These are phyloP conservation scores for Ganoderma resinaceum DNA, from an alignment of 1,284 basidiomycete species.

Conservation along the genomic window DNA sequence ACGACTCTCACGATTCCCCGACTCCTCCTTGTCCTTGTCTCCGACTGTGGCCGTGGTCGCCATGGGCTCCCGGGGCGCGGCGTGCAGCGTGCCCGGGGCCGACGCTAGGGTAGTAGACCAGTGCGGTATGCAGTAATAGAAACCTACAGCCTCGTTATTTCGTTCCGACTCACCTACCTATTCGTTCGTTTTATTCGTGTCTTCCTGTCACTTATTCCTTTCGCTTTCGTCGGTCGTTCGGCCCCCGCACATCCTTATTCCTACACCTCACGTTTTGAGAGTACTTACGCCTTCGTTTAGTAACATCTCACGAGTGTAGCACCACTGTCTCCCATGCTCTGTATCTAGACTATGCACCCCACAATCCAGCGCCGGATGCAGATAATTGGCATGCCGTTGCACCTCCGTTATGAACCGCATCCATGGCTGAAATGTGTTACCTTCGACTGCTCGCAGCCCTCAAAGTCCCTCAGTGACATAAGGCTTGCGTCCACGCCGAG, in stretches of 20 bases:
- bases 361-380: slow-evolving; percentile 2
- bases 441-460: neutral
- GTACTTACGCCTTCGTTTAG: slow-evolving; percentile 21
- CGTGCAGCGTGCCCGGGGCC: slow-evolving; percentile 12
- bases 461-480: neutral
- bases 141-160: slow-evolving; percentile 14
- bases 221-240: slow-evolving; percentile 4
- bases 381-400: slow-evolving; percentile 8
- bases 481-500: neutral
- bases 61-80: slow-evolving; percentile 11
- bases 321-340: slow-evolving; percentile 7
- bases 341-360: slow-evolving; percentile 17
- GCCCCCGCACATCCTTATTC: slow-evolving; percentile 4
- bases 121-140: slow-evolving; percentile 30
- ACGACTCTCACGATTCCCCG: neutral
- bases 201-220: slow-evolving; percentile 16
- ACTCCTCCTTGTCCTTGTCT: neutral
- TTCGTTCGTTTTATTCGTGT: slow-evolving; percentile 9
- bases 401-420: neutral
- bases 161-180: slow-evolving; percentile 3
- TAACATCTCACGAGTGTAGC: slow-evolving; percentile 21
- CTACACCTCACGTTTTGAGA: slow-evolving; percentile 12
- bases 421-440: neutral
- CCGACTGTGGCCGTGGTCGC: slow-evolving; percentile 4
- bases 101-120: slow-evolving; percentile 24